Evolutionary conservation across 2,329 filamentous ascomycete species (phyloP), one percentile per base, ranked within the genome.

Genomic region (Rhinocladiella mackenziei): DNA sequence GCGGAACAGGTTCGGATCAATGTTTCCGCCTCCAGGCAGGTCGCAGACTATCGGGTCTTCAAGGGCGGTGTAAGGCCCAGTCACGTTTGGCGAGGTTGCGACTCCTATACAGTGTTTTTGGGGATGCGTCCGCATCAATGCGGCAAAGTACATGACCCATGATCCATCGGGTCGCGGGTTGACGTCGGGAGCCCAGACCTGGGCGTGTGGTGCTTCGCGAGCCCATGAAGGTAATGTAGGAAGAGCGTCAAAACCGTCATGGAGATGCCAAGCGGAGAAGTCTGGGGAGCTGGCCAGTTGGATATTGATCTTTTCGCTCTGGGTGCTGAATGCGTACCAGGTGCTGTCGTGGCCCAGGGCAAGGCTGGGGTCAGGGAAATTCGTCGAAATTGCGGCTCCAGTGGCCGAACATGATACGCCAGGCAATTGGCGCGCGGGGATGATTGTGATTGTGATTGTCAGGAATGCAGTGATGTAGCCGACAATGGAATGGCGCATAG

Each of bases 101-200:
- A 67, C 67, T 29, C 78, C 78, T 46, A 81, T 62, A 61, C 78
- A 81, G 60, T 81, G 77, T 28, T 65, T 62, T 5, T 47, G 55
- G 1, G 62, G 56, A 37, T 63, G 57, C 7, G 58, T 56, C 0
- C 59, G 62, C 10, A 67, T 59, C 41, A 70, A 58, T 26, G 72
- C 76, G n/a, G 73, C 69, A 58, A 72, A 80, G 63, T 78, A 79
- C 65, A 80, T 72, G 28, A 78, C 69, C 57, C 75, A 80, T 3
- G 59, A 65, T 4, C 70, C 72, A 38, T 63, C 59, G 18, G 54
- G 48, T 51, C 77, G 61, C 35, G 64, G 63, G 5, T 68, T 66
- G 2, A 81, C 73, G 56, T 80, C 77, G 7, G 77, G 78, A 0
- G 78, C 78, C 78, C 78, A 81, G 9, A 72, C 72, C 11, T 26